A percentile compares a stretch with the other conserved stretches of the same genome.
These are phyloP conservation scores for Thalia dealbata DNA, from an alignment of 176 grass and related monocot genomes.

Conservation along the genomic window DNA sequence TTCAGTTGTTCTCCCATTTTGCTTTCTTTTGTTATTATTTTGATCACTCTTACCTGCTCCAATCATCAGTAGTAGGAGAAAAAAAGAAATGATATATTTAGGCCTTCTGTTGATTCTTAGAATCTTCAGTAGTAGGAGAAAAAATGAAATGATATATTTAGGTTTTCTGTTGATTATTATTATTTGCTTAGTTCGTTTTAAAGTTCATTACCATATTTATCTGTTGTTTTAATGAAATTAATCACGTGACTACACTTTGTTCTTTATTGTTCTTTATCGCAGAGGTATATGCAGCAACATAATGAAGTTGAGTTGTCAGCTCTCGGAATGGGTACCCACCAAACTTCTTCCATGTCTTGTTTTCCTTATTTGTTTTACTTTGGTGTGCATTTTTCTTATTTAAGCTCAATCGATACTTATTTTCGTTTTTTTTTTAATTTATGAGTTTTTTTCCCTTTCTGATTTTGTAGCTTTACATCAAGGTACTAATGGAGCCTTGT, in stretches of 20 bases:
- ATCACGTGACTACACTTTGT: too few species aligned
- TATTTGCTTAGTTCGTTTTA: background rate
- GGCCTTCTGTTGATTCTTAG: too few species aligned
- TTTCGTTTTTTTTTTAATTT: background rate
- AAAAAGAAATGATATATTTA: too few species aligned
- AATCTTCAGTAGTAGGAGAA: background rate
- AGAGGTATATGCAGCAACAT: conserved; percentile 16
- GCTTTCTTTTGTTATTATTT: background rate
- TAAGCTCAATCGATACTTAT: background rate
- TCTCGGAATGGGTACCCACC: conserved; percentile 12
- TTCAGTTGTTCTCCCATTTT: background rate
- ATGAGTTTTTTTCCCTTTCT: too few species aligned
- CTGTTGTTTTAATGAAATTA: background rate
- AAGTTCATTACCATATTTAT: background rate
- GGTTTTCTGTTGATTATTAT: background rate
- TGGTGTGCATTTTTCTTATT: background rate
- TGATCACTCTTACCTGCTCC: background rate
- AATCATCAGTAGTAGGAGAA: background rate
- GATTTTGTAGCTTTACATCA: background rate
- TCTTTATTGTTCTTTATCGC: too few species aligned
- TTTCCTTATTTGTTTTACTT: background rate
- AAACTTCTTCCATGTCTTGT: background rate
- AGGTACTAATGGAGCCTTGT: background rate
- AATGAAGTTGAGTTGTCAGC: conserved; percentile 12
- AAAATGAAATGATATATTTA: too few species aligned